Percentiles rank a stretch among this genome's conserved stretches.
phyloP scores from a whole-genome alignment of 164 flowering plant genomes.

The Tetrastigma voinierianum region DNA sequence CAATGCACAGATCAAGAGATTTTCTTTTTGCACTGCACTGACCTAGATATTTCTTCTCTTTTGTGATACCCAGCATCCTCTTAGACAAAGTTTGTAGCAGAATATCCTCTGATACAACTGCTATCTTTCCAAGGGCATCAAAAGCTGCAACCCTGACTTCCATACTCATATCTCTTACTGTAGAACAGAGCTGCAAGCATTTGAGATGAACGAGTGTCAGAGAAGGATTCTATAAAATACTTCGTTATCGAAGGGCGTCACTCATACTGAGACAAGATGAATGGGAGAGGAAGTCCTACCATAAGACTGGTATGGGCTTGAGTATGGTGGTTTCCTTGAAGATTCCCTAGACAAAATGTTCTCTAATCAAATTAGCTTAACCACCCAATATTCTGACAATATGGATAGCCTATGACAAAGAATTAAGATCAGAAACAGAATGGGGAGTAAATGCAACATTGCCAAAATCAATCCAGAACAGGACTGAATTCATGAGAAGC shows the following conservation, averaged over 20 bases:
- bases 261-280: neutral
- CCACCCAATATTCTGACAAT: neutral
- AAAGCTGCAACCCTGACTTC: conserved; percentile 71
- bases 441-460: neutral
- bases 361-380: conserved; percentile 1
- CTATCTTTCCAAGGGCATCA: conserved; percentile 58
- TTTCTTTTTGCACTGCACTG: conserved; percentile 28
- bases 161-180: conserved; percentile 79
- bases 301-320: neutral
- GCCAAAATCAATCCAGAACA: neutral
- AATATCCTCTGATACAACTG: conserved; percentile 55
- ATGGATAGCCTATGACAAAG: conserved; percentile 1
- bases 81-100: conserved; percentile 74
- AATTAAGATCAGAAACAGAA: neutral
- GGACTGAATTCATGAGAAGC: neutral
- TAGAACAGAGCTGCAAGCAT: conserved; percentile 63
- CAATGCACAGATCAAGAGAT: conserved; percentile 16
- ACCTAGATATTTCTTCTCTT: conserved; percentile 32
- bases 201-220: conserved; percentile 4
- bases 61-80: conserved; percentile 37
- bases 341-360: conserved; percentile 7
- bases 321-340: conserved; percentile 8
- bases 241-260: neutral
- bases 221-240: neutral
- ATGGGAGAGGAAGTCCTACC: neutral